Evolutionary conservation across 2,329 filamentous ascomycete genomes (phyloP).

Genomic region (Mycogone perniciosa): DNA sequence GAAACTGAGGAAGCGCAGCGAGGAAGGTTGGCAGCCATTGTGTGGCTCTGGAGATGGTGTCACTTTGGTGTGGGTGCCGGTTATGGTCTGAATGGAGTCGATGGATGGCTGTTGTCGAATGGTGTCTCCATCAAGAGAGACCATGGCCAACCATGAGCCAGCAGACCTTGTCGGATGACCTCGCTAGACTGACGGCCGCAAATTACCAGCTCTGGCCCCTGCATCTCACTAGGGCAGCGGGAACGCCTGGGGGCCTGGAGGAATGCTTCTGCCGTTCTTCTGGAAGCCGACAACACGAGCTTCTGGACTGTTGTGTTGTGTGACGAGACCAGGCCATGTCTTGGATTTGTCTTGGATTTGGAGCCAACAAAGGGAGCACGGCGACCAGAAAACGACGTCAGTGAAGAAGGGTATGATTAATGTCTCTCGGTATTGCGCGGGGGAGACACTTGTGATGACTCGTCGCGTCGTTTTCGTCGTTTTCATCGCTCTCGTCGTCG

Average conservation of each 20-base stretch:
- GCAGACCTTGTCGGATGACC: constrained; percentile 11
- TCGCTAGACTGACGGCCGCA: constrained; percentile 6
- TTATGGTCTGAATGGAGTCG: constrained; percentile 4
- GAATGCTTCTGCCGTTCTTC: constrained; percentile 11
- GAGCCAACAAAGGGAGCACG: background rate
- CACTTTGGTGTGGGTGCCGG: constrained; percentile 2
- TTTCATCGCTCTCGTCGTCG: no score
- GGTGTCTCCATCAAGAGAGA: constrained; percentile 5
- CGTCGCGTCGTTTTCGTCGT: no score
- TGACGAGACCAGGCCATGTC: background rate
- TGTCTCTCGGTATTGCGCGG: no score
- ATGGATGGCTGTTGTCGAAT: constrained; percentile 9
- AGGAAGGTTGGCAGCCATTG: constrained; percentile 3
- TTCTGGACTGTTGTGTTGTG: background rate
- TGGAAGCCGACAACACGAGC: constrained; percentile 11
- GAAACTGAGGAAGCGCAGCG: constrained; percentile 2
- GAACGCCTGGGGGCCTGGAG: constrained; percentile 8
- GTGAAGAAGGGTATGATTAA: no score
- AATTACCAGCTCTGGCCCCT: constrained; percentile 13
- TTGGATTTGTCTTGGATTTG: background rate
- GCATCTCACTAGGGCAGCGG: constrained; percentile 9
- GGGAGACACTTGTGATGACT: no score
- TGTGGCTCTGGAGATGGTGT: background rate
- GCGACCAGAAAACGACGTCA: no score
- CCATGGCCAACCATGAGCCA: constrained; percentile 8